These are phyloP conservation scores for Lignosus rhinocerotis DNA, from an alignment of 1,284 basidiomycete species.

Conservation along the genomic window DNA sequence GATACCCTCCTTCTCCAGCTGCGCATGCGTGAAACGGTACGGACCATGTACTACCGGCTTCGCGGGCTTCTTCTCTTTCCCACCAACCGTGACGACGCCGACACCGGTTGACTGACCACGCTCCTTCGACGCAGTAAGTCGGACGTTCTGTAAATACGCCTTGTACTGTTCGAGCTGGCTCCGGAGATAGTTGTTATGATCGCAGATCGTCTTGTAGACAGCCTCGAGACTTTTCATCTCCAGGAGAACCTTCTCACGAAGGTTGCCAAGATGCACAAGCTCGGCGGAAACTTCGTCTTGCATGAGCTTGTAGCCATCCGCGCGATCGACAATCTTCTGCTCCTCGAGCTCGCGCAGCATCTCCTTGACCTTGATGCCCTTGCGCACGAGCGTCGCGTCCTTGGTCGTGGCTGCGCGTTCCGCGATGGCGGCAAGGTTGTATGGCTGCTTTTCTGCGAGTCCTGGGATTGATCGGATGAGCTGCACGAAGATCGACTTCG, in stretches of 20 bases:
- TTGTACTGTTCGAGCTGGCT: conserved; percentile 99
- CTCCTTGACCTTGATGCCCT: conserved; percentile 99
- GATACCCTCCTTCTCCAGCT: conserved; percentile 99
- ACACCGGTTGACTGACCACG: conserved; percentile 85
- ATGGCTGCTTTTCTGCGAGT: conserved; percentile 81
- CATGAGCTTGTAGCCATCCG: conserved; percentile 91
- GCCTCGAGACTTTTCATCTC: conserved; percentile 93
- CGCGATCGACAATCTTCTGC: conserved; percentile 80
- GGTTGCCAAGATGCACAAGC: conserved; percentile 93
- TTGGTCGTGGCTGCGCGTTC: conserved; percentile 97
- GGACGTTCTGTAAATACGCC: conserved; percentile 97
- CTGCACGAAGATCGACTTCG: conserved; percentile 99
- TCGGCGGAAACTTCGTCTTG: conserved; percentile 96
- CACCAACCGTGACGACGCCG: conserved; percentile 93
- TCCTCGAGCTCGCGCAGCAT: conserved; percentile 97
- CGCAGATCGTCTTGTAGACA: conserved; percentile 98
- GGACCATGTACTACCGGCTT: conserved; percentile 91
- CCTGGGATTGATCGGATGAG: conserved; percentile 93
- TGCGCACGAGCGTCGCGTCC: conserved; percentile 91
- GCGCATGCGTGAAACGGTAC: conserved; percentile 95
- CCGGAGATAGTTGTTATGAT: conserved; percentile 97
- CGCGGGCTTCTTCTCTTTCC: conserved; percentile 92
- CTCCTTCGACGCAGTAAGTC: conserved; percentile 85
- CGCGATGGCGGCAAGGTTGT: conserved; percentile 88
- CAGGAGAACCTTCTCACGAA: conserved; percentile 92